phyloP scores from a whole-genome alignment of 2,329 filamentous ascomycete species.

The Stemphylium vesicarium region DNA sequence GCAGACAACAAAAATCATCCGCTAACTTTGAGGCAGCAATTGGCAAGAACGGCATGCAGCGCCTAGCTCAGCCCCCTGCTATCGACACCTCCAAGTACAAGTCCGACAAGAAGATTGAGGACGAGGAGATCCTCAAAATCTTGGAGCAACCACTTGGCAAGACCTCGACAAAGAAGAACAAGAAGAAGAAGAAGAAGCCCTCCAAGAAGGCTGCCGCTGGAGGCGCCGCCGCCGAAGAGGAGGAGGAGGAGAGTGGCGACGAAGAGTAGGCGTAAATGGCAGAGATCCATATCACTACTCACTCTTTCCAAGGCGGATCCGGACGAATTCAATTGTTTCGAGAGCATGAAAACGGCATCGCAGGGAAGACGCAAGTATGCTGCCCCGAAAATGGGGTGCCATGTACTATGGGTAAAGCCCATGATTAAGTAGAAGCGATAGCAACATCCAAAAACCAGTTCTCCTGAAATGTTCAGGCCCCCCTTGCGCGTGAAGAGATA shows the following conservation, averaged over 20 bases:
- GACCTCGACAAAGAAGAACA: conserved; percentile 76
- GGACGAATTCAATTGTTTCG: conserved; percentile 4
- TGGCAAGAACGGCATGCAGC: conserved; percentile 95
- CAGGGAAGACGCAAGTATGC: not conserved
- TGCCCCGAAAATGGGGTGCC: not conserved
- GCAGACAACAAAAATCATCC: not conserved
- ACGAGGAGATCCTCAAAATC: conserved; percentile 94
- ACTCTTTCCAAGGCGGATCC: conserved; percentile 3
- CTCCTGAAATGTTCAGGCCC: not conserved
- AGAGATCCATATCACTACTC: not conserved
- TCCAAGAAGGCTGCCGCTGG: conserved; percentile 68
- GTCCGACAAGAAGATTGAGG: conserved; percentile 96
- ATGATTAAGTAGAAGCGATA: conserved; percentile 17
- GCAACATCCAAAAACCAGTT: conserved; percentile 10
- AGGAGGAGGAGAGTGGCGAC: conserved; percentile 38
- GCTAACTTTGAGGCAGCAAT: conserved; percentile 67
- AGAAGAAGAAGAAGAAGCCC: conserved; percentile 78
- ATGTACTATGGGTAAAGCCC: not conserved
- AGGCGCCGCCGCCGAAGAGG: conserved; percentile 51
- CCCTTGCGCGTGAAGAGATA: not conserved
- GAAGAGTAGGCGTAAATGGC: conserved; percentile 41
- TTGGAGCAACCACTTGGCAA: conserved; percentile 81
- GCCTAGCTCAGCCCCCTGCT: conserved; percentile 76
- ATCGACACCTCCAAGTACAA: conserved; percentile 83
- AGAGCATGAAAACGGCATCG: not conserved